Base-by-base conservation (phyloP, 345 rosid genomes). In the Garcia nutans region DNA sequence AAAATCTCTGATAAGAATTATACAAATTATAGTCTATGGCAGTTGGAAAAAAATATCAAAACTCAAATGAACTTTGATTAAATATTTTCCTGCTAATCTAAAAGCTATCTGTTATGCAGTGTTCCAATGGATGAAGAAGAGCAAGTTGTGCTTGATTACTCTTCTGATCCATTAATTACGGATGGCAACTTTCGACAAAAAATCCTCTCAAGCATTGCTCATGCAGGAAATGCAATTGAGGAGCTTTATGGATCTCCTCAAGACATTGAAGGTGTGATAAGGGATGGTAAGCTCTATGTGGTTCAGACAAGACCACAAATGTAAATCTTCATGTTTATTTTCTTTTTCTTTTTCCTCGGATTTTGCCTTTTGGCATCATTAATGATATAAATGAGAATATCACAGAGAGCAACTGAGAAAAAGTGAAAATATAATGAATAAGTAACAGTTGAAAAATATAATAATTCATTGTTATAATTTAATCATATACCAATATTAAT, bases 61-160 rank as follows among this genome's bases (percentile, higher is more conserved):
- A 28, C 55, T 71, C 22, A 5, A 44, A 61, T 41, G 33, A 49
- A 17, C 17, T 50, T 61, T 44, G 58, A 6, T 77, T 10, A n/a
- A 41, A 37, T 37, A 3, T 37, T 58, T 23, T 50, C 33, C 1
- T 57, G 57, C 68, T 79, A n/a, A 68, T 65, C 4, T 47, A 11
- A 23, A 23, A 74, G 28, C 57, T 71, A 33, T 47, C 41, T 55
- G 26, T 55, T 58, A 49, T 77, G 83, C 91, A 96, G 99, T 83
- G 98, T 96, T 68, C 97, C 99, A 52, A 96, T 93, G 95, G 98
- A 96, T 71, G 92, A 92, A 85, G 99, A 91, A 81, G 97, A 93
- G 79, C 28, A 88, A 73, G 92, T 89, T 3, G 88, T 84, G 76
- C 77, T 96, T 11, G 98, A 96, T 81, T 93, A 96, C 82, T 82